Evolutionary conservation across 257 asterid genomes (phyloP), one percentile per base, ranked within the genome.

Genomic region (Plantago ovata): DNA sequence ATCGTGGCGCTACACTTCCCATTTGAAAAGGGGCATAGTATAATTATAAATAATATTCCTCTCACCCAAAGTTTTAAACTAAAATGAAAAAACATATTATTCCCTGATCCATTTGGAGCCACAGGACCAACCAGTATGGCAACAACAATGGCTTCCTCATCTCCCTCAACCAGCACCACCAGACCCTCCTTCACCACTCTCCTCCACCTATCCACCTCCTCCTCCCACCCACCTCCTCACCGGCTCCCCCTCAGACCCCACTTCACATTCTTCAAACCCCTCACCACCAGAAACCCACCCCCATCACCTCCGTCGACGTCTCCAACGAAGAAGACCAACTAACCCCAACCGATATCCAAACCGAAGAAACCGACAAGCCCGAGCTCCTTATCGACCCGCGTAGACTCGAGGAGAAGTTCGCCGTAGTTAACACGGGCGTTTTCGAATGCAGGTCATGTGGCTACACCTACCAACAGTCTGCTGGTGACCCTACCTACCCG

Each of bases 391-490:
- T 80, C 6, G 79, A 69, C 58, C 74, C 74, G 40, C 66, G 85
- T 41, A 76, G 96, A 43, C 76, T 71, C 20, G 96, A 87, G 77
- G 96, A 92, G 81, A 85, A 87, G 56, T 92, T 92, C 65, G 98
- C 90, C 9, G 96, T 92, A 24, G 69, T 92, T 71, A 92, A 88
- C 72, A 92, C 98, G 1, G 96, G 98, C 20, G 33, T 92, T 1
- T 73, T 75, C 65, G 96, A 85, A 55, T 92, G 98, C 52, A 77
- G 98, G 38, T 92, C 98, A 6, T 87, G 98, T 63, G 98, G 96
- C 40, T 87, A 62, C 48, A 70, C 38, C 8, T 92, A 81, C 69
- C 78, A 92, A 19, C 75, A 85, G 50, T 71, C 79, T 19, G 50
- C 40, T 1, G 98, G 96, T 10, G 98, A 92, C 68, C 76, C 96